Conservation (phyloP, 2,329 filamentous ascomycete genomes). For the Phaeosphaeriaceae sp. region DNA sequence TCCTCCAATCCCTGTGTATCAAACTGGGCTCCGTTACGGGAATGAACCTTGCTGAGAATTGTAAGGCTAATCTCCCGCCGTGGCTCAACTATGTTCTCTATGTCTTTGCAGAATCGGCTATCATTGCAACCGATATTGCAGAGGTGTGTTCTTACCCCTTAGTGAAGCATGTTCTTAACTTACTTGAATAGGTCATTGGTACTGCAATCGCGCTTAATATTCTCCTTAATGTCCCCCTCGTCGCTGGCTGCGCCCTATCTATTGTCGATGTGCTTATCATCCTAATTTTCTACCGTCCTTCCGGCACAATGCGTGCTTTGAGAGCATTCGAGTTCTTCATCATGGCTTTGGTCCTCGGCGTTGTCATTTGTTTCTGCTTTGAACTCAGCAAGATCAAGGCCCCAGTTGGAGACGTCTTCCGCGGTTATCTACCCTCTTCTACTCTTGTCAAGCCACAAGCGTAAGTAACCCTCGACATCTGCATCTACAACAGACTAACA, state of each 20-base stretch:
- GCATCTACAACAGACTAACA: slow-evolving; percentile 10
- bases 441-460: slow-evolving; percentile 60
- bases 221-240: slow-evolving; percentile 59
- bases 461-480: slow-evolving; percentile 30
- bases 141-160: slow-evolving; percentile 42
- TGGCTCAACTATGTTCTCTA: slow-evolving; percentile 63
- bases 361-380: slow-evolving; percentile 64
- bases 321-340: slow-evolving; percentile 63
- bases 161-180: too few species aligned
- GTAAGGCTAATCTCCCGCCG: slow-evolving; percentile 56
- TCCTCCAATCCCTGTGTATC: slow-evolving; percentile 71
- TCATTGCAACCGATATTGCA: slow-evolving; percentile 66
- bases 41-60: slow-evolving; percentile 57
- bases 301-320: slow-evolving; percentile 58
- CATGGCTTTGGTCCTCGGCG: slow-evolving; percentile 60
- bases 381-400: slow-evolving; percentile 61
- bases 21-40: slow-evolving; percentile 61
- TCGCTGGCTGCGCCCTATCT: slow-evolving; percentile 64
- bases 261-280: slow-evolving; percentile 63
- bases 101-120: slow-evolving; percentile 62
- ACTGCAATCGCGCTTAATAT: slow-evolving; percentile 64
- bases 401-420: slow-evolving; percentile 59
- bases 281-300: slow-evolving; percentile 62
- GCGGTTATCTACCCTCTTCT: slow-evolving; percentile 61
- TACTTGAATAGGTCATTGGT: slow-evolving; percentile 56